These are phyloP conservation scores for Setomelanomma holmii DNA, from an alignment of 2,329 filamentous ascomycete genomes.

Conservation along the genomic window DNA sequence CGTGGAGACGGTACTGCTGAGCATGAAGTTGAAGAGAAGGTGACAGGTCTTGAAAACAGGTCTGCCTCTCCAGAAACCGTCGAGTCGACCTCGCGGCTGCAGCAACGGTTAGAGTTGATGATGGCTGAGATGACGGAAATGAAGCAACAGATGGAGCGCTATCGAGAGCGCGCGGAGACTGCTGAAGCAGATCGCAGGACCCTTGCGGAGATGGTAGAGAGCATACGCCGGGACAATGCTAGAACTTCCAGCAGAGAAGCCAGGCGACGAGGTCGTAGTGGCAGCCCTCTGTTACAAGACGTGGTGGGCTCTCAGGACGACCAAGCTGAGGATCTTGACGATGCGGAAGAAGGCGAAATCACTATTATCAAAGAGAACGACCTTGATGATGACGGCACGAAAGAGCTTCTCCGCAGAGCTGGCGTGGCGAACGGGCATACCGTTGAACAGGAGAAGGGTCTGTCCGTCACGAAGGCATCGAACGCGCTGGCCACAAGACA, in stretches of 20 bases:
- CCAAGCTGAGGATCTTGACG: slow-evolving; percentile 24
- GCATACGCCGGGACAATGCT: slow-evolving; percentile 73
- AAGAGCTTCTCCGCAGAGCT: slow-evolving; percentile 21
- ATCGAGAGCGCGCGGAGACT: slow-evolving; percentile 76
- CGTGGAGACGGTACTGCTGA: slow-evolving; percentile 15
- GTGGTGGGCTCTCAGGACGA: slow-evolving; percentile 17
- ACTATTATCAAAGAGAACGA: slow-evolving; percentile 45
- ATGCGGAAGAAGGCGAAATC: slow-evolving; percentile 45
- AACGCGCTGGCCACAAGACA: slow-evolving; percentile 35
- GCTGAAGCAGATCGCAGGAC: slow-evolving; percentile 83
- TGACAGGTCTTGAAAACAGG: slow-evolving; percentile 25
- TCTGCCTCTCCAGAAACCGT: slow-evolving; percentile 26
- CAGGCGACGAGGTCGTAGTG: slow-evolving; percentile 35
- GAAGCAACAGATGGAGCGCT: slow-evolving; percentile 79
- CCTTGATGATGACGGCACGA: slow-evolving; percentile 31
- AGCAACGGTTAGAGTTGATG: slow-evolving; percentile 78
- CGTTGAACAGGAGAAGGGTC: slow-evolving; percentile 27
- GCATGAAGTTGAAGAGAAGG: slow-evolving; percentile 20
- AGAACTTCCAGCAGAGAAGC: slow-evolving; percentile 48
- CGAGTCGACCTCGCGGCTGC: slow-evolving; percentile 60
- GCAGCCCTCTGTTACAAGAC: slow-evolving; percentile 20
- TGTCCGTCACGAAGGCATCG: slow-evolving; percentile 25
- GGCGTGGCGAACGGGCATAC: slow-evolving; percentile 42
- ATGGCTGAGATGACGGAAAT: slow-evolving; percentile 81
- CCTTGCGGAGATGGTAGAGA: slow-evolving; percentile 85